Conservation (phyloP, 768 basidiomycete species). For the Crassisporium funariophilum region DNA sequence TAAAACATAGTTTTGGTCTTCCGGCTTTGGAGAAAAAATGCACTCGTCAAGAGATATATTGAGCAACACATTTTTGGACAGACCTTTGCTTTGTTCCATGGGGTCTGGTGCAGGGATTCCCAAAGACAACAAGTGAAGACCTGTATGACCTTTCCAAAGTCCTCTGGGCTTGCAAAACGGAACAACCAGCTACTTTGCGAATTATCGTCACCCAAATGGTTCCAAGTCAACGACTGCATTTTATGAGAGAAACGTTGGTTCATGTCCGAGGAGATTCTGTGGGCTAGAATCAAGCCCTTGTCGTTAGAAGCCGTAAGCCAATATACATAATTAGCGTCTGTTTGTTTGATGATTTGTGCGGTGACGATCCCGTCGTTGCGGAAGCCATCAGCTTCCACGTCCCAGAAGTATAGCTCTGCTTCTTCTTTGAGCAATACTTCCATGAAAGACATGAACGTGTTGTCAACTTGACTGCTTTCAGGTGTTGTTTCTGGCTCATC, state of each 20-base stretch:
- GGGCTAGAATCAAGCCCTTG: constrained; percentile 55
- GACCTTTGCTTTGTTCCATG: constrained; percentile 85
- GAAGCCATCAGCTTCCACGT: constrained; percentile 50
- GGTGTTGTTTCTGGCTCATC: constrained; percentile 9
- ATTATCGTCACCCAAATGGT: constrained; percentile 58
- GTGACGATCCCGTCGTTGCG: constrained; percentile 52
- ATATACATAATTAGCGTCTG: constrained; percentile 50
- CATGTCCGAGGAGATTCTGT: constrained; percentile 67
- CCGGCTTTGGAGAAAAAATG: constrained; percentile 54
- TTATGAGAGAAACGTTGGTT: constrained; percentile 68
- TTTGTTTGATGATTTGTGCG: constrained; percentile 54
- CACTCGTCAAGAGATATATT: background rate
- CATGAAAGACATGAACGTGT: constrained; percentile 25
- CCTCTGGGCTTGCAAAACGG: constrained; percentile 58
- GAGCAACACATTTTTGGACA: constrained; percentile 6
- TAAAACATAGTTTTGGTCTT: constrained; percentile 86
- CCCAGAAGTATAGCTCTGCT: constrained; percentile 68
- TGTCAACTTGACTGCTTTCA: constrained; percentile 9
- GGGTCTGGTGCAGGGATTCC: constrained; percentile 73
- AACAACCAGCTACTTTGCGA: constrained; percentile 81
- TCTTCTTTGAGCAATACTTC: constrained; percentile 40
- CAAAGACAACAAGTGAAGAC: constrained; percentile 74
- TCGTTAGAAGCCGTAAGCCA: constrained; percentile 59
- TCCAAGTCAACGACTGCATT: constrained; percentile 86
- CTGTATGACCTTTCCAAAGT: constrained; percentile 60